Evolutionary conservation across 2,329 filamentous ascomycete genomes (phyloP).

Genomic region (Clathrospora elynae): DNA sequence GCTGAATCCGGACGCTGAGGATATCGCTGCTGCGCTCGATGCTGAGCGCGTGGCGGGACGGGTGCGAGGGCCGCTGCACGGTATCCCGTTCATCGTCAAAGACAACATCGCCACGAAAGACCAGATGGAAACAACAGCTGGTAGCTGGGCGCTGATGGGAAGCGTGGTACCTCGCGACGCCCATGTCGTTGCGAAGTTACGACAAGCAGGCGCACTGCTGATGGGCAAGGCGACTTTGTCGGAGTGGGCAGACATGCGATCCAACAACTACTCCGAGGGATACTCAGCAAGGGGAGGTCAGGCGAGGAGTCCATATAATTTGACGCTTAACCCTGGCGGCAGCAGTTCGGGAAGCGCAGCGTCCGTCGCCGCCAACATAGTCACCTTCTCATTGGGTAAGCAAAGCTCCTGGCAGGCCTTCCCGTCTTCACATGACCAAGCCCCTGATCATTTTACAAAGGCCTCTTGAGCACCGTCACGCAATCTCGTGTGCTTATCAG

Average conservation of each 20-base stretch:
- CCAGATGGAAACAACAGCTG: slow-evolving; percentile 74
- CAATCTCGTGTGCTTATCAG: neutral
- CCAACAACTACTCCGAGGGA: slow-evolving; percentile 43
- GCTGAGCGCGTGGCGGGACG: slow-evolving; percentile 61
- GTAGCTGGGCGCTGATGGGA: slow-evolving; percentile 69
- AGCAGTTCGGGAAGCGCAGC: slow-evolving; percentile 70
- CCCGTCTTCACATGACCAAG: too few species aligned
- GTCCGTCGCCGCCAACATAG: slow-evolving; percentile 66
- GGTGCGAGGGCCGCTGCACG: slow-evolving; percentile 70
- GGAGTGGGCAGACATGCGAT: slow-evolving; percentile 66
- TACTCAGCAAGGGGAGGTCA: slow-evolving; percentile 43
- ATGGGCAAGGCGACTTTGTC: slow-evolving; percentile 71
- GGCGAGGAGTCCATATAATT: slow-evolving; percentile 63
- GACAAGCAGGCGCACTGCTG: slow-evolving; percentile 69
- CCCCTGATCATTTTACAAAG: too few species aligned
- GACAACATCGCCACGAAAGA: slow-evolving; percentile 65
- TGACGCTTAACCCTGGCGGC: slow-evolving; percentile 69
- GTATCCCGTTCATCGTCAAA: slow-evolving; percentile 76
- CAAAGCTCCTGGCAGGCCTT: too few species aligned
- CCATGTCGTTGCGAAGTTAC: slow-evolving; percentile 64
- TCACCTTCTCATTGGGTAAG: slow-evolving; percentile 66
- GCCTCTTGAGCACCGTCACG: neutral
- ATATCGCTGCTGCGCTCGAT: slow-evolving; percentile 66
- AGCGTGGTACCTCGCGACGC: slow-evolving; percentile 71
- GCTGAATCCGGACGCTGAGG: slow-evolving; percentile 68